phyloP scores from a whole-genome alignment of 2,329 filamentous ascomycete genomes.

The Botrytis pseudocinerea region DNA sequence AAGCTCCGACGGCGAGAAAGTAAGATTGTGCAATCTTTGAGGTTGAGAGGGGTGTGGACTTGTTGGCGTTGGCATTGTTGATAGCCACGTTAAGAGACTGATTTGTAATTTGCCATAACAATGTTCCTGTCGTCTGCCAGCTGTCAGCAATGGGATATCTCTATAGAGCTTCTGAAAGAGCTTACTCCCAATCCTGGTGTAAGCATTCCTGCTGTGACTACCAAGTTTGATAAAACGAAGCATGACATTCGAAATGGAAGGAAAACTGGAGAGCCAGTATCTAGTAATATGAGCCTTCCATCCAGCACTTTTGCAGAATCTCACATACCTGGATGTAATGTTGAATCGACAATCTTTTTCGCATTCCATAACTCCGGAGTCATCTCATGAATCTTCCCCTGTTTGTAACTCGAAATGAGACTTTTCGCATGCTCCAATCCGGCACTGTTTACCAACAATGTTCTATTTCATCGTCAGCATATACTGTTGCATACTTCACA shows the following conservation, averaged over 20 bases:
- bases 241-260: constrained; percentile 97
- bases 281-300: constrained; percentile 47
- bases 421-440: constrained; percentile 85
- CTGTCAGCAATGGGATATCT: constrained; percentile 23
- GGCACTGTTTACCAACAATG: constrained; percentile 73
- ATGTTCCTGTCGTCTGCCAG: constrained; percentile 71
- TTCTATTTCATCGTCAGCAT: constrained; percentile 56
- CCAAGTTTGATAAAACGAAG: constrained; percentile 89
- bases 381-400: constrained; percentile 76
- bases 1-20: constrained; percentile 85
- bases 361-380: constrained; percentile 89
- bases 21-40: constrained; percentile 86
- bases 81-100: constrained; percentile 98
- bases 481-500: constrained; percentile 16
- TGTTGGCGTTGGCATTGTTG: constrained; percentile 97
- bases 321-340: constrained; percentile 81
- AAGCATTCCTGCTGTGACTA: constrained; percentile 96
- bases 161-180: constrained; percentile 7
- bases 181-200: constrained; percentile 77
- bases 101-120: constrained; percentile 94
- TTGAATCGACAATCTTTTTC: constrained; percentile 97
- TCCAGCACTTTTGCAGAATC: constrained; percentile 1
- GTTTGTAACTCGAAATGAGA: constrained; percentile 82
- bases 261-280: constrained; percentile 89
- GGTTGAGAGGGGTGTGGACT: constrained; percentile 83